These are phyloP conservation scores for Trichoderma reesei DNA, from an alignment of 495 filamentous ascomycete genomes.

Conservation along the genomic window DNA sequence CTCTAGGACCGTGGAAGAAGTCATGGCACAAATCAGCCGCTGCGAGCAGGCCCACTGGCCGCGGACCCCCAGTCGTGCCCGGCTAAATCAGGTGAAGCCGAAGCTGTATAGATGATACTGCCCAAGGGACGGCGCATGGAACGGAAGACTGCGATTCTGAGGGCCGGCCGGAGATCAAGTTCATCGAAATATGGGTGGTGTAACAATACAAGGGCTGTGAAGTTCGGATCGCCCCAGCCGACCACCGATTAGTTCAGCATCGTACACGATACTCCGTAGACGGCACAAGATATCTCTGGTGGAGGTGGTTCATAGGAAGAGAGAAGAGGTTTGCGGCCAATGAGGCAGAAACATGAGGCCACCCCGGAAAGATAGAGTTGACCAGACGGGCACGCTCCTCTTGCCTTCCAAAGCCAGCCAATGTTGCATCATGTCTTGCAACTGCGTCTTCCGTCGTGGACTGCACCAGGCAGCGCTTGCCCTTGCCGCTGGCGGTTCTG, in stretches of 20 bases:
- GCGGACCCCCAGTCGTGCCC: neutral
- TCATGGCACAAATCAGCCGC: neutral
- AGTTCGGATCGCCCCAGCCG: neutral
- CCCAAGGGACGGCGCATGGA: neutral
- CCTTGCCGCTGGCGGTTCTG: too few species aligned
- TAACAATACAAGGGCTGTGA: slow-evolving; percentile 4
- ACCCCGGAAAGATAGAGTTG: neutral
- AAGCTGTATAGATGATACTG: neutral
- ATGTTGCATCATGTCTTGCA: neutral
- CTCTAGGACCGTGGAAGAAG: neutral
- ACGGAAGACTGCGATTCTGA: neutral
- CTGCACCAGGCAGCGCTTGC: neutral
- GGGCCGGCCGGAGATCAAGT: neutral
- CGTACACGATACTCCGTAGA: neutral
- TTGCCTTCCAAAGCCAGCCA: neutral
- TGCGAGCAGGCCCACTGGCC: neutral
- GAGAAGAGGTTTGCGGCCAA: neutral
- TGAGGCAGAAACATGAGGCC: neutral
- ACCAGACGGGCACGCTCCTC: neutral
- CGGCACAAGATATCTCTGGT: neutral
- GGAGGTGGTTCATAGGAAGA: neutral
- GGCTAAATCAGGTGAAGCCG: neutral
- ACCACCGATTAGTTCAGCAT: neutral
- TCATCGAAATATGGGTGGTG: neutral
- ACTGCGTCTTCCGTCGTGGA: neutral